A percentile compares a stretch with the other conserved stretches of the same genome.
Evolutionary conservation across 352 stramenopile species (phyloP).

Genomic region (Phytophthora aleatoria): DNA sequence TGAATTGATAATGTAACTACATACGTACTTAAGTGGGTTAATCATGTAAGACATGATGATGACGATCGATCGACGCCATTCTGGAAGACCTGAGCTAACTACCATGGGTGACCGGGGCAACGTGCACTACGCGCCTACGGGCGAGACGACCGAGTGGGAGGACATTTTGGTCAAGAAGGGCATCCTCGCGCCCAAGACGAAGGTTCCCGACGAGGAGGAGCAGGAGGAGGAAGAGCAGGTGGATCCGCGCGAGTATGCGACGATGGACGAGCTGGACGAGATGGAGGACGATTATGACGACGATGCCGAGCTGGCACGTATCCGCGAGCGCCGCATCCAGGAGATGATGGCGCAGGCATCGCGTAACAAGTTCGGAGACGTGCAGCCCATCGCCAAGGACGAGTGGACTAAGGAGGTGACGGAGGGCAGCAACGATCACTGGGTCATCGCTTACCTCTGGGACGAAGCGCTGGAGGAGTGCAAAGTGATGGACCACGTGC

Average conservation of each 20-base stretch:
- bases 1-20: not conserved
- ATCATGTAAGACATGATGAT: too few species aligned
- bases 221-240: conserved; percentile 71
- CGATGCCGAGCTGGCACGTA: conserved; percentile 73
- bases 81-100: conserved; percentile 7
- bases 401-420: conserved; percentile 94
- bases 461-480: conserved; percentile 89
- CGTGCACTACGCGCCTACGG: conserved; percentile 86
- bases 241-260: conserved; percentile 79
- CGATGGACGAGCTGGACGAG: conserved; percentile 86
- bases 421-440: conserved; percentile 85
- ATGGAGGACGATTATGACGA: conserved; percentile 91
- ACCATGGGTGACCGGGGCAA: conserved; percentile 75
- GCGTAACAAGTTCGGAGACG: conserved; percentile 88
- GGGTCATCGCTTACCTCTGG: conserved; percentile 92
- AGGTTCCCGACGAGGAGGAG: conserved; percentile 80
- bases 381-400: conserved; percentile 92
- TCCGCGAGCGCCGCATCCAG: conserved; percentile 84
- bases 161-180: conserved; percentile 91
- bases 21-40: not conserved
- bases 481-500: conserved; percentile 90
- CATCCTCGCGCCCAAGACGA: conserved; percentile 89
- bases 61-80: conserved; percentile 7
- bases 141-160: conserved; percentile 91
- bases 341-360: conserved; percentile 87